These are phyloP conservation scores for Phanerodontia chrysosporium DNA, from an alignment of 768 basidiomycete species.

Conservation along the genomic window DNA sequence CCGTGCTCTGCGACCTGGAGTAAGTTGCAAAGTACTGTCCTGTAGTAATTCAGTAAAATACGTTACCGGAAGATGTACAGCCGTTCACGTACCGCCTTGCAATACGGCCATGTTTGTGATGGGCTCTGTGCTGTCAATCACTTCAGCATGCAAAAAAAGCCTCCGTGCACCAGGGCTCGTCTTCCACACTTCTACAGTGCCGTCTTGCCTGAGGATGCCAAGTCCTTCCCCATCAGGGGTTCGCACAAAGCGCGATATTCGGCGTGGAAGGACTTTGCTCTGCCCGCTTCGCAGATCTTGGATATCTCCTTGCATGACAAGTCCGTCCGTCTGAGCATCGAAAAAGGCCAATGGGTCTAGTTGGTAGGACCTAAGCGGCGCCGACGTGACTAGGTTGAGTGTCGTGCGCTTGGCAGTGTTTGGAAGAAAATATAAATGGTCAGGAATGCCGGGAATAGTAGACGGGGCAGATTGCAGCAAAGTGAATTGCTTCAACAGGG, in stretches of 20 bases:
- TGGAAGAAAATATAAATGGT: constrained; percentile 51
- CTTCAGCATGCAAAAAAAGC: constrained; percentile 40
- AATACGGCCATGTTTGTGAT: constrained; percentile 54
- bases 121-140: background rate
- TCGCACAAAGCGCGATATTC: constrained; percentile 61
- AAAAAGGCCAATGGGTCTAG: constrained; percentile 61
- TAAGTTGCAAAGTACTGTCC: constrained; percentile 58
- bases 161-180: constrained; percentile 43
- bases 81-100: constrained; percentile 45
- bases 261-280: constrained; percentile 29
- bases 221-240: constrained; percentile 79
- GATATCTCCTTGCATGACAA: constrained; percentile 28
- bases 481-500: constrained; percentile 70
- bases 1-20: constrained; percentile 35
- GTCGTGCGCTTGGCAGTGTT: constrained; percentile 32
- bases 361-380: constrained; percentile 60
- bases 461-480: constrained; percentile 59
- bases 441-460: constrained; percentile 43
- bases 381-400: constrained; percentile 59
- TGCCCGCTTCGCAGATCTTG: constrained; percentile 7
- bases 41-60: constrained; percentile 21
- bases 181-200: constrained; percentile 63
- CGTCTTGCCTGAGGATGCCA: constrained; percentile 54
- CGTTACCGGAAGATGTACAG: background rate
- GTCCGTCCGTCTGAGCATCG: constrained; percentile 47